Percentiles rank a stretch among this genome's conserved stretches.
Conservation (phyloP, 306 rosid species). For the Casuarina glauca region DNA sequence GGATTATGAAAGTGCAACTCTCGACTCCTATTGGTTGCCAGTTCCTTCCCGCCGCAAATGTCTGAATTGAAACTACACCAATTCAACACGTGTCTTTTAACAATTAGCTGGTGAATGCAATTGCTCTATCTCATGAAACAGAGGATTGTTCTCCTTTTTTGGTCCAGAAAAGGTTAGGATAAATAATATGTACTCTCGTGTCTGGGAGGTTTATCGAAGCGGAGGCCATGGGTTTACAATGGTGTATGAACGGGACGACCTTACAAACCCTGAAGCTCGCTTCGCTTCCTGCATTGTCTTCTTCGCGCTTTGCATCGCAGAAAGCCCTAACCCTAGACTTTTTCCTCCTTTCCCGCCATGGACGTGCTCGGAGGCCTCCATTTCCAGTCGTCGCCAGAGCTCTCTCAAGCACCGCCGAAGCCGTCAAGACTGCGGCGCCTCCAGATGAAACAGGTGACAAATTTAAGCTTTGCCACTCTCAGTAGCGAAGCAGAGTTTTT, state of each 20-base stretch:
- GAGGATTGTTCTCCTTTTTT: background rate
- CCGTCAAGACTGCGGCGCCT: constrained; percentile 36
- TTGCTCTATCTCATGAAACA: background rate
- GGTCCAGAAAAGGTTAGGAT: background rate
- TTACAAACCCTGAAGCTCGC: constrained; percentile 47
- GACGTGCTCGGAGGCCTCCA: constrained; percentile 35
- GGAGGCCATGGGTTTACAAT: constrained; percentile 42
- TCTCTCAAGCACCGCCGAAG: constrained; percentile 46
- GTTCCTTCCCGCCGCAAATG: background rate
- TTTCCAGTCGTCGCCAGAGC: constrained; percentile 35
- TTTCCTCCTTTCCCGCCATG: constrained; percentile 15
- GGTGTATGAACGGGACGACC: constrained; percentile 49
- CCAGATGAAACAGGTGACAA: constrained; percentile 59
- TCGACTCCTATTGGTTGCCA: background rate
- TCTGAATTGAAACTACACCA: background rate
- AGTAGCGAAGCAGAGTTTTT: background rate
- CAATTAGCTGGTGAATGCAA: background rate
- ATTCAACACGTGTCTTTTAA: background rate
- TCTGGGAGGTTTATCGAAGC: background rate
- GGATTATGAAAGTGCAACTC: background rate
- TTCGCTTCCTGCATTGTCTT: constrained; percentile 39
- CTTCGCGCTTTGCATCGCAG: constrained; percentile 33
- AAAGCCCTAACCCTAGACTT: constrained; percentile 22
- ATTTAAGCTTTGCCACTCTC: background rate
- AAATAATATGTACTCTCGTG: no score